phyloP scores from a whole-genome alignment of 106 monocot species.

The Dendrobium officinale region DNA sequence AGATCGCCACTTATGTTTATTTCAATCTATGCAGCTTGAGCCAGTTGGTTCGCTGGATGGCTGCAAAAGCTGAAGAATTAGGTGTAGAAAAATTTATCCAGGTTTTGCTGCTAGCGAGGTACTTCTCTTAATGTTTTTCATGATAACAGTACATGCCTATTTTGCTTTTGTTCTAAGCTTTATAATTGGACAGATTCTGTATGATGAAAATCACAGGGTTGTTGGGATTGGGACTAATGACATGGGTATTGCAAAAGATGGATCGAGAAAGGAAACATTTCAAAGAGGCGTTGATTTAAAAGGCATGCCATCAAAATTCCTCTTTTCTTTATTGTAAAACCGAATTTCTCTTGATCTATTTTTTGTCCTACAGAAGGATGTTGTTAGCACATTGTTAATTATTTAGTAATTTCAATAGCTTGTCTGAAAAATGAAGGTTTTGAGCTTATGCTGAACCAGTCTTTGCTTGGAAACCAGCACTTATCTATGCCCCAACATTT shows the following conservation, averaged over 20 bases:
- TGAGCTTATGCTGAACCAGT: too few relatives aligned
- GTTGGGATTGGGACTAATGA: conserved; percentile 89
- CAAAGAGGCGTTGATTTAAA: conserved; percentile 84
- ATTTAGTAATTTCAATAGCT: not conserved
- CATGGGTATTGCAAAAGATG: conserved; percentile 96
- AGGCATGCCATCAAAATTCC: conserved; percentile 32
- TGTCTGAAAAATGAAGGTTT: not conserved
- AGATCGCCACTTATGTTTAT: not conserved
- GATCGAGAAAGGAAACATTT: conserved; percentile 89
- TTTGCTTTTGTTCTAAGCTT: conserved; percentile 21
- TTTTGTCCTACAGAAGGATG: not conserved
- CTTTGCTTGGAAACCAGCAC: not conserved
- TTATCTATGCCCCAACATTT: not conserved
- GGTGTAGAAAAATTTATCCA: conserved; percentile 98
- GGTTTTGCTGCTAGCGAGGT: conserved; percentile 99
- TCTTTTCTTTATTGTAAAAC: not conserved
- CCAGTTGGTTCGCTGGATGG: conserved; percentile 93
- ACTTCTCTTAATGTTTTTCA: not conserved
- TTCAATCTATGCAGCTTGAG: conserved; percentile 56
- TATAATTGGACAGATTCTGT: conserved; percentile 69
- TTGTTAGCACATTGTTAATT: conserved; percentile 4
- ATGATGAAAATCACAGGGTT: conserved; percentile 78
- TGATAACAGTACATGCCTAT: not conserved
- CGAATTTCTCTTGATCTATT: not conserved
- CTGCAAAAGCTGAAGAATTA: conserved; percentile 84